phyloP scores from a whole-genome alignment of 352 stramenopile genomes.

The Phytophthora pisi region DNA sequence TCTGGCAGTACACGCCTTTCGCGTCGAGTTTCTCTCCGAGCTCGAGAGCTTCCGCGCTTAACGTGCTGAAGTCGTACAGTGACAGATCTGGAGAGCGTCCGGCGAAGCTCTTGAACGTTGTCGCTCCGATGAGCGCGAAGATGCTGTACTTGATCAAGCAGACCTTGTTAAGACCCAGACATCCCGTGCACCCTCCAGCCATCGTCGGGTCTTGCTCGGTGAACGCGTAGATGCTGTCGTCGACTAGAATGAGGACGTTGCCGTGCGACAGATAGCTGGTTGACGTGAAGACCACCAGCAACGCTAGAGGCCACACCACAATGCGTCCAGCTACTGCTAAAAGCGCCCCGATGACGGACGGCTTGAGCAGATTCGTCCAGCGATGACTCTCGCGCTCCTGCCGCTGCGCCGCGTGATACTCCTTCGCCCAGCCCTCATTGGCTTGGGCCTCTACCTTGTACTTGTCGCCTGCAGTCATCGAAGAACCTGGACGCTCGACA shows the following conservation, averaged over 20 bases:
- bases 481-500: background rate
- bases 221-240: conserved; percentile 37
- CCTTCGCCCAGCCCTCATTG: conserved; percentile 13
- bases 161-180: conserved; percentile 26
- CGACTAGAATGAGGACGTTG: conserved; percentile 27
- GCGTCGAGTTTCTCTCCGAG: conserved; percentile 23
- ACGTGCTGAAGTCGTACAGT: conserved; percentile 27
- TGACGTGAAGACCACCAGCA: conserved; percentile 22
- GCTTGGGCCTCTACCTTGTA: conserved; percentile 22
- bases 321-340: conserved; percentile 31
- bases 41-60: conserved; percentile 18
- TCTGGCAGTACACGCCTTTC: conserved; percentile 29
- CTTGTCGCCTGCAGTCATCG: conserved; percentile 22
- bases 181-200: conserved; percentile 28
- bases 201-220: conserved; percentile 31
- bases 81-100: conserved; percentile 29
- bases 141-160: conserved; percentile 34
- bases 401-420: conserved; percentile 28
- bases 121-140: conserved; percentile 30
- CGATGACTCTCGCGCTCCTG: conserved; percentile 9
- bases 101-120: conserved; percentile 26
- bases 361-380: conserved; percentile 25
- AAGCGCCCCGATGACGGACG: conserved; percentile 23
- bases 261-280: conserved; percentile 21
- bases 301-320: conserved; percentile 25